Base-by-base conservation (phyloP, 2,329 filamentous ascomycete species). In the Fusarium oxysporum region DNA sequence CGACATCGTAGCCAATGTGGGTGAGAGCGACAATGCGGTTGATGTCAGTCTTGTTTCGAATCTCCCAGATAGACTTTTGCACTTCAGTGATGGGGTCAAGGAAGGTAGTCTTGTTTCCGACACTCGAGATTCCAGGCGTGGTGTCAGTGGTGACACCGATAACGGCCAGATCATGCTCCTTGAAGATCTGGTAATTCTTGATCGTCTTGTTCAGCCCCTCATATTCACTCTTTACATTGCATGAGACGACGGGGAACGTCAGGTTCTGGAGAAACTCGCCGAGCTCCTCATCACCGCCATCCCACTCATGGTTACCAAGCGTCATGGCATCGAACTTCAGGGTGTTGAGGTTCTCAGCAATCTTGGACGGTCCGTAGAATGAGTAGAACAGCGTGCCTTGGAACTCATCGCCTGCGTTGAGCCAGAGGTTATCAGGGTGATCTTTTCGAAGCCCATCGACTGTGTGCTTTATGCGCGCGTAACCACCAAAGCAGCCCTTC, bases 371-470 rank as follows among this genome's bases (percentile, higher is more conserved):
- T 21, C 87, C 87, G 76, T 92, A 92, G 79, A 87, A 92, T 8
- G 86, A 86, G 81, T 91, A 92, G 83, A 91, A 92, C 12, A 92
- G 83, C 1, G 91, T 92, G 60, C 91, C 90, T 74, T 92, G 89
- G 78, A 92, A 92, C 78, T 92, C 91, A 73, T 92, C 91, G n/a
- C 91, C 91, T 5, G 87, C 88, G 62, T 92, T 91, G 50, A 92
- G 82, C 82, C 89, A 88, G 21, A 92, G 82, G 62, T 88, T 89
- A 77, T 91, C 88, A n/a, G 88, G 85, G 76, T 90, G 84, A 35
- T 84, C 83, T 9, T 87, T 85, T 35, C 89, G 86, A 32, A 89
- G 85, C 74, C 87, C 84, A 59, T 91, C 85, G 41, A 92, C 82
- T 10, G 89, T 85, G 25, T 86, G 85, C 83, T 91, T 91, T 78